Conservation (phyloP, 176 grass and related monocot species). For the Ensete glaucum region DNA sequence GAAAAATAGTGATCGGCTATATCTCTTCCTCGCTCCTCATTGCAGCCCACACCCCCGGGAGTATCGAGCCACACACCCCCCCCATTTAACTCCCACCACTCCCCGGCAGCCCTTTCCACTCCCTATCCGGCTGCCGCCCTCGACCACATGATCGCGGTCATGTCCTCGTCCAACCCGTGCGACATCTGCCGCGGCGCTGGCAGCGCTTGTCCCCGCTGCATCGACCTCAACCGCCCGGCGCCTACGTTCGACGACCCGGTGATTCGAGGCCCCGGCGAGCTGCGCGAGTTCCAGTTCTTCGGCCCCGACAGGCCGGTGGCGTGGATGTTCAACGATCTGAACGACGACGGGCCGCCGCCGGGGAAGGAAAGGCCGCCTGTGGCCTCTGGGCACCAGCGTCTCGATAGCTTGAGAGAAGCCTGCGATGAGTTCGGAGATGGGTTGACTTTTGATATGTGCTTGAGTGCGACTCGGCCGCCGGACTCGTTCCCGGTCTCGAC, state of each 20-base stretch:
- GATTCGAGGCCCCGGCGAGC: slow-evolving; percentile 2
- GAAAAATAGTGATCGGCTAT: slow-evolving; percentile 32
- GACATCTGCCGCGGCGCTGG: slow-evolving; percentile 10
- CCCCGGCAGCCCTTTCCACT: not conserved
- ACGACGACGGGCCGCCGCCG: not conserved
- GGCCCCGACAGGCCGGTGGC: slow-evolving; percentile 27
- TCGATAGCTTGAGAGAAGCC: not conserved
- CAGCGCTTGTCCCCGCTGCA: slow-evolving; percentile 17
- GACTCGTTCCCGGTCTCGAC: not conserved
- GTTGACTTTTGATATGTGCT: slow-evolving; percentile 25
- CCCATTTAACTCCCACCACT: slow-evolving; percentile 12
- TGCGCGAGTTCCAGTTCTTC: slow-evolving; percentile 52
- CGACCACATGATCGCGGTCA: slow-evolving; percentile 23
- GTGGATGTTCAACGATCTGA: slow-evolving; percentile 39
- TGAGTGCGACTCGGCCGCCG: not conserved
- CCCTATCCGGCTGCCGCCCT: not conserved
- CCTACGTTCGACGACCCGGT: not conserved
- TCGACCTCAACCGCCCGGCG: slow-evolving; percentile 27
- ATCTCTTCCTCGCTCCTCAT: slow-evolving; percentile 35
- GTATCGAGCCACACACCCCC: slow-evolving; percentile 3
- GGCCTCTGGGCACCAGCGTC: not conserved
- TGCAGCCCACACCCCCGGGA: slow-evolving; percentile 4
- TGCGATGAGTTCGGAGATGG: slow-evolving; percentile 10
- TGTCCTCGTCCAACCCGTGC: slow-evolving; percentile 16
- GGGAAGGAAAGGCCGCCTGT: not conserved